Evolutionary conservation across 1,139 yeast genomes (phyloP), one percentile per base, ranked within the genome.

Genomic region (Lodderomyces parapsilosis): DNA sequence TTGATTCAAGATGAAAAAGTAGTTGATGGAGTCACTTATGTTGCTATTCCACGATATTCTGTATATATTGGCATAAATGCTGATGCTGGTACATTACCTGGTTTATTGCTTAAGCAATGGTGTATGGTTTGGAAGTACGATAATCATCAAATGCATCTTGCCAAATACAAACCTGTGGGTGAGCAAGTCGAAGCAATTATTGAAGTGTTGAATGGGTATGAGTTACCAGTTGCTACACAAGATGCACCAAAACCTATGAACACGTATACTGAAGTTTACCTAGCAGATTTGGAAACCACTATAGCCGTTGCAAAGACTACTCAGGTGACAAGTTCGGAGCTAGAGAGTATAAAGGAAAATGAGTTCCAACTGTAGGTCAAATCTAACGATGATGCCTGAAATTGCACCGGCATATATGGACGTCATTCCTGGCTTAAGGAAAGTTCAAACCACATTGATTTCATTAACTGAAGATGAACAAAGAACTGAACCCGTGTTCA

Each of bases 61-160:
- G 49, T 50, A 4, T 42, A 46, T 7, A 53, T 58, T 25, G 62
- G 59, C 1, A 38, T 41, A 10, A 44, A 52, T 39, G 40, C 49
- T 19, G 54, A 53, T 42, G 47, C 43, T 20, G 60, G 59, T 3
- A 43, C 55, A 3, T 38, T 60, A 6, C 63, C 64, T 8, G 57
- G 56, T 33, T 49, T 47, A 8, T 40, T 60, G 2, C 47, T 52
- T 38, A 51, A 53, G 34, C 49, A 56, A 40, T 47, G 46, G 39
- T 59, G 56, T 44, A 45, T 56, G 4, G 57, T 56, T 6, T 54
- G 51, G 42, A 63, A 60, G 39, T 50, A 57, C 28, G 61, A 55
- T 10, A 44, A 48, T 36, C 47, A 51, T 43, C 43, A 47, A 8
- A 43, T 58, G 4, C 49, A 50, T 22, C 46, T 60, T 43, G 63